Percentiles rank a stretch among this genome's conserved stretches.
Evolutionary conservation across 441 rosid genomes (phyloP).

Genomic region (Gossypium lobatum): DNA sequence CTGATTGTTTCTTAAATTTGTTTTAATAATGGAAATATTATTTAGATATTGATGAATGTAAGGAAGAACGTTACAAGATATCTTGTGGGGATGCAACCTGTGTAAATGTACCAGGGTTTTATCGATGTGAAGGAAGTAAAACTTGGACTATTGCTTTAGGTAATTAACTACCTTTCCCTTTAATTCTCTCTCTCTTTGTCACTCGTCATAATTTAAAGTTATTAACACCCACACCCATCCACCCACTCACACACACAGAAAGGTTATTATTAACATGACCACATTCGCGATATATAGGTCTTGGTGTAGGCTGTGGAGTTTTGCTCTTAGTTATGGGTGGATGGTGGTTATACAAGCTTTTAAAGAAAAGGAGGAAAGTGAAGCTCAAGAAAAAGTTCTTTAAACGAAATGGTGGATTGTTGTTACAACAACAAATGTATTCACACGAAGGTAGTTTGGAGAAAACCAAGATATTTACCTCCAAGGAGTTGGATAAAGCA

Average conservation of each 20-base stretch:
- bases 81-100: background rate
- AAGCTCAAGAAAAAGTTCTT: background rate
- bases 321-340: background rate
- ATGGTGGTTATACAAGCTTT: background rate
- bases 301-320: background rate
- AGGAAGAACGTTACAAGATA: too few relatives aligned
- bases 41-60: conserved; percentile 22
- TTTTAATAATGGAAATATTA: background rate
- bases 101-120: conserved; percentile 7
- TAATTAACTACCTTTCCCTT: background rate
- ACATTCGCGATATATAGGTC: background rate
- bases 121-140: background rate
- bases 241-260: too few relatives aligned
- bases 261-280: too few relatives aligned
- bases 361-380: background rate
- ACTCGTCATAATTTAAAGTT: too few relatives aligned
- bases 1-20: too few relatives aligned
- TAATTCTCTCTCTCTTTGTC: too few relatives aligned
- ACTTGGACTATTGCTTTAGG: background rate
- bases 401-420: background rate
- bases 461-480: background rate
- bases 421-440: background rate
- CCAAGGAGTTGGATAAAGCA: background rate
- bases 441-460: background rate
- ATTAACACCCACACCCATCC: too few relatives aligned